Evolutionary conservation across 169 alveolate species (phyloP).

Genomic region (Plasmodium yoelii): DNA sequence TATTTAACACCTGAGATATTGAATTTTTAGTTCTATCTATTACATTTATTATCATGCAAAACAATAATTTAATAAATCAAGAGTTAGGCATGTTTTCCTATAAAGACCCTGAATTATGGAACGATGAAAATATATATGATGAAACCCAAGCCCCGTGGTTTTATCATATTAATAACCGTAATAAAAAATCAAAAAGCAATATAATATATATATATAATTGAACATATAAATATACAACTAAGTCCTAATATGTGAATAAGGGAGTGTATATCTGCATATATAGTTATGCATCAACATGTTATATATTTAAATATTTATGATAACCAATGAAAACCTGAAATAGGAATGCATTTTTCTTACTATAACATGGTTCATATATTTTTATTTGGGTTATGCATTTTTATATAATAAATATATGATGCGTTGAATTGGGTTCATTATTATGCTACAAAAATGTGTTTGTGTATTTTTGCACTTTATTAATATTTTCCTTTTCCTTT

Average conservation of each 20-base stretch:
- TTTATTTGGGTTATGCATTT: not conserved
- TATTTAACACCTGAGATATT: too few relatives aligned
- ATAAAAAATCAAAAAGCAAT: slow-evolving; percentile 21
- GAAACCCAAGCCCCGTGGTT: slow-evolving; percentile 72
- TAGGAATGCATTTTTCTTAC: not conserved
- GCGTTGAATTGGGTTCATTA: not conserved
- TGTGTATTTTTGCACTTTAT: not conserved
- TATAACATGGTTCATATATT: not conserved
- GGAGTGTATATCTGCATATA: not conserved
- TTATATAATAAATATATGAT: too few relatives aligned
- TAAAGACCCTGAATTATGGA: slow-evolving; percentile 52
- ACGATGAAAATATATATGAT: slow-evolving; percentile 35
- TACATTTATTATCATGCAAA: slow-evolving; percentile 17
- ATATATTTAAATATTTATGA: not conserved
- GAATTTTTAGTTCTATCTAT: too few relatives aligned
- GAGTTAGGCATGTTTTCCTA: slow-evolving; percentile 40
- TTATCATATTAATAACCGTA: slow-evolving; percentile 56
- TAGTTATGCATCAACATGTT: not conserved
- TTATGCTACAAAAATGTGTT: not conserved
- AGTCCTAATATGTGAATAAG: not conserved
- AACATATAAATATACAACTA: slow-evolving; percentile 10
- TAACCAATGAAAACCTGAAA: not conserved
- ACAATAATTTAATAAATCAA: slow-evolving; percentile 9
- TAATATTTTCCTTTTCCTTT: slow-evolving; percentile 2
- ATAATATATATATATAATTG: not conserved